Base-by-base conservation (phyloP, 1,284 basidiomycete genomes). In the Boletus hoseneyae region DNA sequence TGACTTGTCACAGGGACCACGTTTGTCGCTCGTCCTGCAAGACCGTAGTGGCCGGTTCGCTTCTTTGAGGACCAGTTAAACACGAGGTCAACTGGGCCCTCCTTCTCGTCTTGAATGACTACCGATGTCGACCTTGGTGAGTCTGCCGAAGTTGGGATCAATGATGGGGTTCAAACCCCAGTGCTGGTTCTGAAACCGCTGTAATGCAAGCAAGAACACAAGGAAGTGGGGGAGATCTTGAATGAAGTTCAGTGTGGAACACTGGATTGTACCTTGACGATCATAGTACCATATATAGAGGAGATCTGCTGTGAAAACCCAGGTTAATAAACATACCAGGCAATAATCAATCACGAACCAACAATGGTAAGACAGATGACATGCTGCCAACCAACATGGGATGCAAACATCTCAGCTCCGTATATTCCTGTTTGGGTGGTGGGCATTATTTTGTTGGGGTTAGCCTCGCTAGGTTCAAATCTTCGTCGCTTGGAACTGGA, bases 161-260 rank as follows among this genome's bases (percentile, higher is more conserved):
- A 30, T 30, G 29, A 11, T 6, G 29, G 12, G 29, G 12, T 30
- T 30, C 29, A 30, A 12, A 10, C 29, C 29, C 29, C 29, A 30
- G 29, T 30, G 11, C 29, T 13, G 10, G 29, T 30, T 13, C 29
- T 13, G 12, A 13, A 30, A 30, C 12, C 29, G 29, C 48, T 71
- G 64, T 34, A 70, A 59, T 3, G 49, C 51, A 13, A 67, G 43
- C 8, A 72, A 60, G 3, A 72, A 54, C 1, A 65, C 55, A 0
- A 69, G 52, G 43, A 70, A 66, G 21, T 57, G 57, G 4, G 67
- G 68, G 19, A 71, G 59, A 33, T 70, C 60, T 21, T 55, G 37
- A 25, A 69, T 42, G 10, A 54, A 50, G 6, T 57, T 56, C 1
- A 57, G 15, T 2, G 12, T 19, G 4, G 36, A 40, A 35, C 23